Evolutionary conservation across 2,329 filamentous ascomycete genomes (phyloP), one percentile per base, ranked within the genome.

Genomic region (Pseudogymnoascus sp.): DNA sequence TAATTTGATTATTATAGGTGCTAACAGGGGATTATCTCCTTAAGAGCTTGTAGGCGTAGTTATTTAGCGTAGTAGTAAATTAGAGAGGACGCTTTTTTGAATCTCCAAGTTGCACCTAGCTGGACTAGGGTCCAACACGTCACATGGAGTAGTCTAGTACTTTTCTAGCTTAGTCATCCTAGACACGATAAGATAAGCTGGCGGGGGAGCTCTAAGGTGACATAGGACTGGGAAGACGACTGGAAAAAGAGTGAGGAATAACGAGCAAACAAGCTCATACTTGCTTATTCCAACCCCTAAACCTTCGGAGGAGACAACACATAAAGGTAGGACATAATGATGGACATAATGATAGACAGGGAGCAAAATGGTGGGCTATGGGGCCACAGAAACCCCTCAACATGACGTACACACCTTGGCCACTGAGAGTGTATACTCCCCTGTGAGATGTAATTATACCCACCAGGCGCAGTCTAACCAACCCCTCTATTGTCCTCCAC

Each of bases 331-430:
- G n/a, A 31, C n/a, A 53, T 31, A 18, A 53, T 18, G n/a, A 31
- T 31, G 25, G 46, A 18, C n/a, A 31, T 53, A 56, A 56, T 34
- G 50, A 56, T 21, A 56, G 10, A 12, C 14, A 34, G 10, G 28
- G 25, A 36, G 16, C 25, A 56, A 34, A 34, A 34, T 56, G 2
- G 28, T 18, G 50, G 46, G 28, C n/a, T 56, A 56, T 36, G 28
- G n/a, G 16, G 3, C 16, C 16, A 3, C 5, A 14, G 50, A 56
- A 34, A 8, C 50, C 50, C 50, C 50, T 34, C 28, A 56, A 34
- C 28, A 56, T 56, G 50, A 56, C 50, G 50, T 56, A 56, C 28
- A 56, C 18, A 34, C 18, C 50, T 34, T 56, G 50, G 50, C 50
- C 10, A 7, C 10, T 1, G 10, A 36, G 50, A 21, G 50, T 18